phyloP scores from a whole-genome alignment of 495 filamentous ascomycete genomes.

The Penicillium canescens region DNA sequence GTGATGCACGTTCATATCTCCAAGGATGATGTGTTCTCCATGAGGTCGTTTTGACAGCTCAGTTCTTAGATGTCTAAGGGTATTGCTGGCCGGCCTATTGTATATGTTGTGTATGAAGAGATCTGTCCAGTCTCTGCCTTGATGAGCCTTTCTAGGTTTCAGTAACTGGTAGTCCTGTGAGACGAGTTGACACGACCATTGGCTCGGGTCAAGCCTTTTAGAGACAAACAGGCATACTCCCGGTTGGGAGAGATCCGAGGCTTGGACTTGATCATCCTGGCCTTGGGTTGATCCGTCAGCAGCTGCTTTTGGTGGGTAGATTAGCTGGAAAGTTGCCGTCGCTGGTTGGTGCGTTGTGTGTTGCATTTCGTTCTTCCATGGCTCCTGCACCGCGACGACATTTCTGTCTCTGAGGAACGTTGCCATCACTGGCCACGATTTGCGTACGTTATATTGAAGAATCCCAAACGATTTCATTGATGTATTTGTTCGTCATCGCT shows the following conservation, averaged over 20 bases:
- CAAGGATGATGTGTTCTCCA: slow-evolving; percentile 7
- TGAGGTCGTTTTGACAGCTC: too few relatives aligned
- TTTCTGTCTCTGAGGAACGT: too few relatives aligned
- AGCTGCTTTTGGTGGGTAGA: not conserved
- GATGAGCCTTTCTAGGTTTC: not conserved
- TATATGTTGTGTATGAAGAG: too few relatives aligned
- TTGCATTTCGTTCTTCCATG: not conserved
- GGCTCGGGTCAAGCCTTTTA: slow-evolving; percentile 1
- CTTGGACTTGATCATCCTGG: too few relatives aligned
- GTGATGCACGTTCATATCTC: slow-evolving; percentile 16
- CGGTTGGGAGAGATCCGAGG: too few relatives aligned
- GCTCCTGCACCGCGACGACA: not conserved
- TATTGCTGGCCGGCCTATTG: too few relatives aligned
- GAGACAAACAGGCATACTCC: slow-evolving; percentile 5
- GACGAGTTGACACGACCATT: slow-evolving; percentile 3
- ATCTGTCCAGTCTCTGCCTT: not conserved
- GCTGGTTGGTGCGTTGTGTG: not conserved
- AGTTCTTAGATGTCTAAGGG: too few relatives aligned
- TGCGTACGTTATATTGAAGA: too few relatives aligned
- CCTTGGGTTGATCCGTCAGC: too few relatives aligned
- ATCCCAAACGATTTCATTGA: too few relatives aligned
- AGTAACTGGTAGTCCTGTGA: slow-evolving; percentile 2
- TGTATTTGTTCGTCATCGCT: too few relatives aligned
- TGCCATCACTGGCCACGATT: too few relatives aligned
- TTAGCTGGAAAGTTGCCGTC: not conserved